These are phyloP conservation scores for Physcomitrium patens DNA, from an alignment of 225 moss, liverwort and hornwort genomes.

Conservation along the genomic window DNA sequence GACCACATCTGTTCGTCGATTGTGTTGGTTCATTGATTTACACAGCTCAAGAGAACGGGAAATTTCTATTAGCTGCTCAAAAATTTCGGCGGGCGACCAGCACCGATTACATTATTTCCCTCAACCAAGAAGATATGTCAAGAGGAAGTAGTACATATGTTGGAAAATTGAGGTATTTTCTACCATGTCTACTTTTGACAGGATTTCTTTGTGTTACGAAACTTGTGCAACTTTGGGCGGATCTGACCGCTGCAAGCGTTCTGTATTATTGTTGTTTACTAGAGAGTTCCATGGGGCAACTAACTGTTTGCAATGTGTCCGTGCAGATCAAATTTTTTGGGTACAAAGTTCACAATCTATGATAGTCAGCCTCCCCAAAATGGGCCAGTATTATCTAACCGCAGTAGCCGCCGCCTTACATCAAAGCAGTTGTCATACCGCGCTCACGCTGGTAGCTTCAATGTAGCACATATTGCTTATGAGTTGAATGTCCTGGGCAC, in stretches of 20 bases:
- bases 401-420: conserved; percentile 73
- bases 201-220: too few species aligned
- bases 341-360: conserved; percentile 96
- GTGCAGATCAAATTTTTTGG: conserved; percentile 93
- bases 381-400: conserved; percentile 63
- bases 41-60: conserved; percentile 80
- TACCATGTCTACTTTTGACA: not conserved
- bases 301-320: not conserved
- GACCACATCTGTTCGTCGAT: not conserved
- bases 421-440: conserved; percentile 88
- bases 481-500: conserved; percentile 96
- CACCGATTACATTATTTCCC: conserved; percentile 94
- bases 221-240: not conserved
- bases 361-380: conserved; percentile 94
- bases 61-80: conserved; percentile 91
- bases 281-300: not conserved
- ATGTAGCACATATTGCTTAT: conserved; percentile 95
- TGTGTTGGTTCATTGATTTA: conserved; percentile 7
- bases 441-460: conserved; percentile 94
- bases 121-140: conserved; percentile 94
- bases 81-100: conserved; percentile 93
- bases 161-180: conserved; percentile 78
- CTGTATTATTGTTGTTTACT: too few species aligned
- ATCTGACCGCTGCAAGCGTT: not conserved
- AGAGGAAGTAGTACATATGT: conserved; percentile 94